Evolutionary conservation across 495 filamentous ascomycete species (phyloP), one percentile per base, ranked within the genome.

Genomic region (Thermothielavioides terrestris): DNA sequence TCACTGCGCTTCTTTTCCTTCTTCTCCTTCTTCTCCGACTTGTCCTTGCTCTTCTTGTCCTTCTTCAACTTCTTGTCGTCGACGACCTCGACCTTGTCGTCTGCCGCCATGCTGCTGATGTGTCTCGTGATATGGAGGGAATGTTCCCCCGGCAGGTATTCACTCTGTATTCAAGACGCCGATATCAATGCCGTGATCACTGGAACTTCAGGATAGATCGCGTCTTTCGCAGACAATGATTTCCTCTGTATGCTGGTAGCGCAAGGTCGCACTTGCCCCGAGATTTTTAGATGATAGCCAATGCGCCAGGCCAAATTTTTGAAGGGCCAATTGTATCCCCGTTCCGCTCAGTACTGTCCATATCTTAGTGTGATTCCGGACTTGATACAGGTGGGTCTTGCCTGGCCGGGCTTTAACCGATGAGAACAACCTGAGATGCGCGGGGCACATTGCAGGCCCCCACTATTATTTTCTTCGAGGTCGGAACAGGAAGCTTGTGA

Each of bases 31-130:
- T 76, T 84, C 54, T 88, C 84, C 73, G 86, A 86, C 70, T 86
- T 83, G 73, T 89, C 85, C 77, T 88, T 88, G 72, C 87, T 83
- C 78, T 87, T 86, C 74, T 84, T 79, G 41, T 76, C 71, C 72
- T 83, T 84, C 73, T 84, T 86, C 52, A 83, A 75, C 64, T 81
- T 77, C 71, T 83, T 85, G 58, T 83, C 73, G 59, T 83, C 73
- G 50, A 69, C 70, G 37, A 52, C 48, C 26, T 56, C 61, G 42
- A 59, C 52, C 46, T 52, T 48, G 32, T 57, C 57, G 35, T 22
- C 35, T 34, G 59, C 50, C 22, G 50, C 57, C 61, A 64, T 64
- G 38, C 44, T 64, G 49, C 35, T 18, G 32, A 42, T 23, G 21
- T 28, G 25, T 8, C 15, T 30, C n/a, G 6, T 8, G 9, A n/a